A percentile compares a stretch with the other conserved stretches of the same genome.
Conservation (phyloP, 2,329 filamentous ascomycete species). For the Grosmannia serpens region DNA sequence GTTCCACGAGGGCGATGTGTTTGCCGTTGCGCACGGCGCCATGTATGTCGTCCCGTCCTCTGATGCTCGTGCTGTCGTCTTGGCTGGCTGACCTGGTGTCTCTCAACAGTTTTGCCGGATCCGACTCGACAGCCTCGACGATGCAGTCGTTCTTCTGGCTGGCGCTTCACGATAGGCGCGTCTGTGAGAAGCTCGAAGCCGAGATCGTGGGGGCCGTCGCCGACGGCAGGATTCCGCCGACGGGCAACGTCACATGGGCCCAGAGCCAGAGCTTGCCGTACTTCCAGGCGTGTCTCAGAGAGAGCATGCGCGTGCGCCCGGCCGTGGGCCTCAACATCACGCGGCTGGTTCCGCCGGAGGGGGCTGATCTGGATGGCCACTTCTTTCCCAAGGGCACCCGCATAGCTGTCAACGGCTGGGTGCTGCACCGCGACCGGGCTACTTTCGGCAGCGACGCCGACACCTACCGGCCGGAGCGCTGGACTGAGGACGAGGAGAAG, state of each 20-base stretch:
- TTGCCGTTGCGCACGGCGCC: conserved; percentile 44
- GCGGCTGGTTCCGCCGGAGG: conserved; percentile 36
- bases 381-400: conserved; percentile 40
- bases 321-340: conserved; percentile 45
- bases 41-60: conserved; percentile 27
- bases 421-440: conserved; percentile 34
- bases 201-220: conserved; percentile 33
- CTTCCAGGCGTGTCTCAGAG: conserved; percentile 45
- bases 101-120: conserved; percentile 40
- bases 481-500: conserved; percentile 35
- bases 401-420: conserved; percentile 43
- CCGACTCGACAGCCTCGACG: conserved; percentile 48
- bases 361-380: conserved; percentile 37
- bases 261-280: conserved; percentile 38
- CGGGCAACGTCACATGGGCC: conserved; percentile 34
- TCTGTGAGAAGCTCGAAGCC: conserved; percentile 26
- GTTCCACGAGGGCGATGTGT: conserved; percentile 41
- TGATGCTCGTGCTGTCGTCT: not conserved
- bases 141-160: conserved; percentile 47
- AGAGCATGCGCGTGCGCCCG: conserved; percentile 43
- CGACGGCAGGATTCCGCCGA: conserved; percentile 20
- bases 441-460: conserved; percentile 42
- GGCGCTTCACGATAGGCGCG: conserved; percentile 29
- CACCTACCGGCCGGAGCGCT: conserved; percentile 40
- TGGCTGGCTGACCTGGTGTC: not conserved